Percentiles rank a stretch among this genome's conserved stretches.
Evolutionary conservation across 495 filamentous ascomycete species (phyloP).

Genomic region (Neurospora sp.): DNA sequence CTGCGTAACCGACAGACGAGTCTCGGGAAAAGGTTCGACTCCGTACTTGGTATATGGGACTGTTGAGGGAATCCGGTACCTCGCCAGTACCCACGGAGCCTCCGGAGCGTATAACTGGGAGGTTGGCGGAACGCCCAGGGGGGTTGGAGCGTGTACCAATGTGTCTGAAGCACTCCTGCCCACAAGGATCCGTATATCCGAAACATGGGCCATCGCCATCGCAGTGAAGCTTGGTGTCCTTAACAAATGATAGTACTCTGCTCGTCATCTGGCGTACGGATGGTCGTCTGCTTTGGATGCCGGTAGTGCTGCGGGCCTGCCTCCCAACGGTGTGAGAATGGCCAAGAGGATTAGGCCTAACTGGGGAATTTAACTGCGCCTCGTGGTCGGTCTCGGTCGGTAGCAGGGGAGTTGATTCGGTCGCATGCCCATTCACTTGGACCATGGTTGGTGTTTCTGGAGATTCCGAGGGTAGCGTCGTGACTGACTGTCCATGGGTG

Average conservation of each 20-base stretch:
- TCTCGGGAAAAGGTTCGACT: not conserved
- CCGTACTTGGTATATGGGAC: not conserved
- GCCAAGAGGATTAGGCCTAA: slow-evolving; percentile 2
- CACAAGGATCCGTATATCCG: slow-evolving; percentile 78
- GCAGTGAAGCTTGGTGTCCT: slow-evolving; percentile 57
- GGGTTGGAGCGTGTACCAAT: slow-evolving; percentile 19
- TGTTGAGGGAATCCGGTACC: not conserved
- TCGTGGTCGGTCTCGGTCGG: not conserved
- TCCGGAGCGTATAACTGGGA: slow-evolving; percentile 5
- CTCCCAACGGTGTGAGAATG: slow-evolving; percentile 3
- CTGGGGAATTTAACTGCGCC: not conserved
- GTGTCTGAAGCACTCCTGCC: slow-evolving; percentile 66
- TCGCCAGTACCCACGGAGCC: not conserved
- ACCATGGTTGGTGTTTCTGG: slow-evolving; percentile 10
- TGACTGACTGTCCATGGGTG: slow-evolving; percentile 12
- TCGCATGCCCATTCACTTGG: slow-evolving; percentile 9
- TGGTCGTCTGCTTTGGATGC: slow-evolving; percentile 25
- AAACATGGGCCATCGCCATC: slow-evolving; percentile 69
- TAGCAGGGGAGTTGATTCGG: slow-evolving; percentile 24
- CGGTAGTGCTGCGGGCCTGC: slow-evolving; percentile 1
- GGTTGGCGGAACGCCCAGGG: slow-evolving; percentile 13
- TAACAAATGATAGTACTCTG: slow-evolving; percentile 54
- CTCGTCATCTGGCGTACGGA: slow-evolving; percentile 37
- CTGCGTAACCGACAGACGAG: not conserved
- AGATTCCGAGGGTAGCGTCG: slow-evolving; percentile 15